Evolutionary conservation across 768 basidiomycete species (phyloP), one percentile per base, ranked within the genome.

Genomic region (Mycena kentingensis): DNA sequence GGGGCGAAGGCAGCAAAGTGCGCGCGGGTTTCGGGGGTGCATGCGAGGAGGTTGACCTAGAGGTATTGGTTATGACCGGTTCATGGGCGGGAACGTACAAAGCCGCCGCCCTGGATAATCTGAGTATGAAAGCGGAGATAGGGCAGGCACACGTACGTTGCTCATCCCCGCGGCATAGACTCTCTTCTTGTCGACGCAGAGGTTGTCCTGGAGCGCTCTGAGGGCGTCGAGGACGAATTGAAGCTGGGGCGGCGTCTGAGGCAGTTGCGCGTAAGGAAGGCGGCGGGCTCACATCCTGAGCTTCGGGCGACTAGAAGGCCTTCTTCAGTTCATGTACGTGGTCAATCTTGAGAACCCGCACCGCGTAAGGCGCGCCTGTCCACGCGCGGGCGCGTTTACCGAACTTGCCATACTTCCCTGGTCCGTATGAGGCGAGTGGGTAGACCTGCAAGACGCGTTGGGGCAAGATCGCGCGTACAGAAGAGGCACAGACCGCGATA

Each of bases 131-230:
- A 22, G 16, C 28, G 41, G 16, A n/a, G n/a, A 1, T 13, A 10
- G 12, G 13, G 29, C 12, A 24, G 19, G 21, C 15, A 29, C 26
- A 26, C 57, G 21, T 31, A 55, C 60, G 25, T 63, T 60, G 47
- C 59, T 60, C 53, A 52, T 60, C 11, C 61, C 61, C 8, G 59
- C 50, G 1, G 59, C 61, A 54, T 60, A 63, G 1, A 60, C 53
- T 6, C 61, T 38, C 5, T 55, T 54, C 7, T 45, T 24, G 45
- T 63, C 61, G 24, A 63, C 19, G 18, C 59, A 58, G n/a, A 63
- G 59, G 43, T 60, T 60, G 19, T 35, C 34, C n/a, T 49, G 32
- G 2, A 60, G 48, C 12, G 32, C 19, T 12, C 54, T 39, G 27
- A 63, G 18, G 5, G 60, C 49, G 3, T 11, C 18, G 15, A 44